These are phyloP conservation scores for Fraxinus platypoda DNA, from an alignment of 305 asterid genomes.

Conservation along the genomic window DNA sequence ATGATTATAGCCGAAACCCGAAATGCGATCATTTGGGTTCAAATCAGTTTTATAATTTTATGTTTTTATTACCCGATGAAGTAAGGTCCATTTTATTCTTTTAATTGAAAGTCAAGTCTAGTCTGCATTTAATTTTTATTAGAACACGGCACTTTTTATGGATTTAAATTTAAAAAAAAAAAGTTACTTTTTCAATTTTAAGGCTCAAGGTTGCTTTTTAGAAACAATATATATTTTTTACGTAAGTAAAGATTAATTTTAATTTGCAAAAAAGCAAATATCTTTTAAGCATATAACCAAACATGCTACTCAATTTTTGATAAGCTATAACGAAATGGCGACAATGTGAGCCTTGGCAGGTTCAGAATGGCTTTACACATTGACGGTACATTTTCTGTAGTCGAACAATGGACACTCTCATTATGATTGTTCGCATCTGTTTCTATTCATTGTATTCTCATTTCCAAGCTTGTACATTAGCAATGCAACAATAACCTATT, in stretches of 20 bases:
- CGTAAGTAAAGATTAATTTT: neutral
- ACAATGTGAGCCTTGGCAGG: neutral
- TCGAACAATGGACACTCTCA: neutral
- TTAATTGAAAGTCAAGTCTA: neutral
- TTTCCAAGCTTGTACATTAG: neutral
- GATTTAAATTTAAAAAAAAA: neutral
- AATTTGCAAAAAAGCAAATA: no score
- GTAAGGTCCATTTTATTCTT: neutral
- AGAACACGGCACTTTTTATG: neutral
- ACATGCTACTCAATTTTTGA: neutral
- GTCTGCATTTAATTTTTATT: no score
- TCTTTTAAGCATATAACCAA: neutral
- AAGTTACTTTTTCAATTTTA: no score
- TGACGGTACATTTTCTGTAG: neutral
- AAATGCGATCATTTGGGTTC: no score
- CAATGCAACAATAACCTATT: neutral
- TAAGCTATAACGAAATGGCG: neutral
- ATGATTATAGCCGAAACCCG: no score
- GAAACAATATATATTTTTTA: neutral
- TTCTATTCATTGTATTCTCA: neutral
- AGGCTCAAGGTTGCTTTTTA: neutral
- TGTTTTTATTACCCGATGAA: neutral
- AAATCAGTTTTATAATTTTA: no score
- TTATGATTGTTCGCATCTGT: neutral
- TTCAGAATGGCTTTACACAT: neutral